Conservation (phyloP, 495 filamentous ascomycete species). For the Xylaria telfairii region DNA sequence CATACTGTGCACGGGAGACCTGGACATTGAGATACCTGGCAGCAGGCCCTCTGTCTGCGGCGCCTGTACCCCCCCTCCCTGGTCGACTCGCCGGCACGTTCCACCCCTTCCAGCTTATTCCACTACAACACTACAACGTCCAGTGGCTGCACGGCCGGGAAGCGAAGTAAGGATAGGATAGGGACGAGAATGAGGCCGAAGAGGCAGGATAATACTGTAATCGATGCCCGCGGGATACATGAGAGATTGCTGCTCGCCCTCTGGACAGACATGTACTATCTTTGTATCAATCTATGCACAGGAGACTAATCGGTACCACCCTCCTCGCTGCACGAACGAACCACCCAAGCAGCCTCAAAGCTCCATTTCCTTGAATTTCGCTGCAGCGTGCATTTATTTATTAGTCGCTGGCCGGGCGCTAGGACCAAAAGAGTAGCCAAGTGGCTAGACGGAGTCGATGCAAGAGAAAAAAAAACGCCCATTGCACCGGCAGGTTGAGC, state of each 20-base stretch:
- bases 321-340: conserved; percentile 34
- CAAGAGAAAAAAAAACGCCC: conserved; percentile 38
- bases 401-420: conserved; percentile 32
- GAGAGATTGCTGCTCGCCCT: not conserved
- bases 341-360: conserved; percentile 44
- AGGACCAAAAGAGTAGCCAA: conserved; percentile 38
- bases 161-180: conserved; percentile 23
- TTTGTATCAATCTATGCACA: conserved; percentile 19
- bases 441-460: conserved; percentile 34
- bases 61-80: conserved; percentile 15
- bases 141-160: conserved; percentile 24
- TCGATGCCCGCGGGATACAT: conserved; percentile 18
- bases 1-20: conserved; percentile 16
- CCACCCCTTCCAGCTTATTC: conserved; percentile 21
- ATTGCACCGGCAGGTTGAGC: conserved; percentile 43
- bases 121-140: conserved; percentile 20
- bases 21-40: conserved; percentile 12
- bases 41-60: not conserved
- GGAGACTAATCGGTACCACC: conserved; percentile 20
- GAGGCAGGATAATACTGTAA: conserved; percentile 10
- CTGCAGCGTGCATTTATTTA: conserved; percentile 31
- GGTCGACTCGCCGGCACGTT: conserved; percentile 18
- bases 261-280: conserved; percentile 17
- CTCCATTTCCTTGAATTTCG: conserved; percentile 41
- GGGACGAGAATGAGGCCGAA: conserved; percentile 25